phyloP scores from a whole-genome alignment of 208 protist genomes.

The Crithidia expoeki region DNA sequence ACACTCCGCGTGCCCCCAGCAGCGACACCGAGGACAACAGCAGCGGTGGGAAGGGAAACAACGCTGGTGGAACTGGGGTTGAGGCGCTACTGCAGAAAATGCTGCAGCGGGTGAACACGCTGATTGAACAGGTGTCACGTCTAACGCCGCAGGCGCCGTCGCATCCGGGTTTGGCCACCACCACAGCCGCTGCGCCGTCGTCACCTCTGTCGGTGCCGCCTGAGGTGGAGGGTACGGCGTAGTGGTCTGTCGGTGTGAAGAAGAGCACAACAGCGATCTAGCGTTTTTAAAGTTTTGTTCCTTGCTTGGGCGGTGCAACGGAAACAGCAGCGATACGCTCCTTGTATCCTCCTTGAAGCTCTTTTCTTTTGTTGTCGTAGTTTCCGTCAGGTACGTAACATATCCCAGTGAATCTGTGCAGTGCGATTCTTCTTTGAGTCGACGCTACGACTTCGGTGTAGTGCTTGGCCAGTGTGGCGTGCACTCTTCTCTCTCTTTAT shows the following conservation, averaged over 20 bases:
- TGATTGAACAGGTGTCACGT: conserved; percentile 26
- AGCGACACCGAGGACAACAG: not conserved
- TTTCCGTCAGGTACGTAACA: no score
- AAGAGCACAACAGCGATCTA: not conserved
- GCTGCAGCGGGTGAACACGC: conserved; percentile 21
- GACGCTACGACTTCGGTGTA: no score
- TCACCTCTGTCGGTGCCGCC: not conserved
- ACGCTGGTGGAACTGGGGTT: not conserved
- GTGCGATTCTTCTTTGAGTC: no score
- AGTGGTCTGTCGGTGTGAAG: not conserved
- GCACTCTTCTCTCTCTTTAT: no score
- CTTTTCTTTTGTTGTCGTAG: no score
- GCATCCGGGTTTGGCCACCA: no score
- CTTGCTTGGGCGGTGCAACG: no score
- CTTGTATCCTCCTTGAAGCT: no score
- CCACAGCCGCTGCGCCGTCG: not conserved
- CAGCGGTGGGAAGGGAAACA: no score
- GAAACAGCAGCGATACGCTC: no score
- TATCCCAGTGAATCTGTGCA: no score
- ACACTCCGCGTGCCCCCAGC: not conserved
- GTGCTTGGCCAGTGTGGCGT: no score
- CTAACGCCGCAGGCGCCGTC: not conserved
- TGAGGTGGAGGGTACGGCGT: conserved; percentile 2
- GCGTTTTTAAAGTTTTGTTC: not conserved
- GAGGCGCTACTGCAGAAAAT: conserved; percentile 30